Evolutionary conservation across 2,329 filamentous ascomycete genomes (phyloP).

Genomic region (Davidsoniella neocaledoniae): DNA sequence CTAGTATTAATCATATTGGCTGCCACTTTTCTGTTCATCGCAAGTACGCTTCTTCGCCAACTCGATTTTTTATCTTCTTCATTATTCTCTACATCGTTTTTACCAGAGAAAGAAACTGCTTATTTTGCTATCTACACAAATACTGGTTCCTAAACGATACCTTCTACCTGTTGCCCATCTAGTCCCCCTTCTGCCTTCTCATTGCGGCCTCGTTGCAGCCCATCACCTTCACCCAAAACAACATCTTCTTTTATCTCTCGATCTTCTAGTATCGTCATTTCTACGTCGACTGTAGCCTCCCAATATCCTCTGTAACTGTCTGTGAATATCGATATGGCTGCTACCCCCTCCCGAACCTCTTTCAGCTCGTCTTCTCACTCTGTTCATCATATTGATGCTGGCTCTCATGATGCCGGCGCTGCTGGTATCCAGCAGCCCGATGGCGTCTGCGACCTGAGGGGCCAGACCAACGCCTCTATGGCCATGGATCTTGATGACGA

Average conservation of each 20-base stretch:
- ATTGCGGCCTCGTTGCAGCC: background rate
- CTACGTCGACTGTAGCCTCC: background rate
- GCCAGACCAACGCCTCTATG: background rate
- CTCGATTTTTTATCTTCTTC: background rate
- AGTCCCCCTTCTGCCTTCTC: background rate
- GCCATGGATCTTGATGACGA: background rate
- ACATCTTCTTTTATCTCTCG: background rate
- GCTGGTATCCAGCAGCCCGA: background rate
- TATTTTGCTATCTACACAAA: too few relatives aligned
- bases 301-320: background rate
- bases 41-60: background rate
- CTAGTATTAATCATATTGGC: too few relatives aligned
- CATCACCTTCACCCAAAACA: background rate
- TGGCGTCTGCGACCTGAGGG: background rate
- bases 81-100: too few relatives aligned
- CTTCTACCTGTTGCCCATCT: background rate
- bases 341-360: conserved; percentile 3
- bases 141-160: background rate
- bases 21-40: background rate
- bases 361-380: conserved; percentile 6
- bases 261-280: background rate
- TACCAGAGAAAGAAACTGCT: too few relatives aligned
- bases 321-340: conserved; percentile 10
- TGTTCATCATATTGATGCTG: conserved; percentile 3
- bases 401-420: conserved; percentile 1